Evolutionary conservation across 1,284 basidiomycete genomes (phyloP).

Genomic region (Phellopilus nigrolimitatus): DNA sequence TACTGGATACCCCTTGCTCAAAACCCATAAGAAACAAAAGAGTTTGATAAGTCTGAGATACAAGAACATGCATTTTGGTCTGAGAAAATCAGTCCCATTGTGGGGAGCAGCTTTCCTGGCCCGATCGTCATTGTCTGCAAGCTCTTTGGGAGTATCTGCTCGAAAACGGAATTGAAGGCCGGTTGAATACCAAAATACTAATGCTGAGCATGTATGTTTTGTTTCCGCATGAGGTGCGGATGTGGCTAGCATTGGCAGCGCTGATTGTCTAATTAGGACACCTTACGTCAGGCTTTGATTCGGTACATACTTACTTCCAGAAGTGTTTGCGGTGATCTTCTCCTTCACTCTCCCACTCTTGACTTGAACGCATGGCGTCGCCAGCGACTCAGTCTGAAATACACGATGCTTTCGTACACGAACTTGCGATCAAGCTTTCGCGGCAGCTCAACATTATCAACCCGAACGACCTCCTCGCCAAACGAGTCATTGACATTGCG

Average conservation of each 20-base stretch:
- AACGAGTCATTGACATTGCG: slow-evolving; percentile 76
- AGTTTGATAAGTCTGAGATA: too few species aligned
- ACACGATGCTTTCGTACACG: slow-evolving; percentile 61
- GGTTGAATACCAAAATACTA: too few species aligned
- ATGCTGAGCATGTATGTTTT: not conserved
- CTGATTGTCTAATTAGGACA: not conserved
- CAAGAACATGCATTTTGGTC: too few species aligned
- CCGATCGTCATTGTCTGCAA: too few species aligned
- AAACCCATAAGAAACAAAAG: too few species aligned
- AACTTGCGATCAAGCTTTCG: slow-evolving; percentile 77
- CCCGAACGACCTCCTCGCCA: slow-evolving; percentile 78
- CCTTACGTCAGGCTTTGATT: too few species aligned
- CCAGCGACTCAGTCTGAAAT: slow-evolving; percentile 15
- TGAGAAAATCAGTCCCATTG: too few species aligned
- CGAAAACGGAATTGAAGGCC: too few species aligned
- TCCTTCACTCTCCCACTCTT: not conserved
- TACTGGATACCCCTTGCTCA: too few species aligned
- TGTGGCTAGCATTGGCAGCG: not conserved
- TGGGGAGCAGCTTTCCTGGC: too few species aligned
- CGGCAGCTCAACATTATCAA: slow-evolving; percentile 74
- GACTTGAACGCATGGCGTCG: slow-evolving; percentile 13
- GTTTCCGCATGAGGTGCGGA: not conserved
- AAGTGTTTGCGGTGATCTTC: not conserved
- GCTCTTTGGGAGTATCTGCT: too few species aligned
- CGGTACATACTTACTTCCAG: not conserved